phyloP scores from a whole-genome alignment of 1,139 yeast genomes.

The Saccharomyces hybrid region DNA sequence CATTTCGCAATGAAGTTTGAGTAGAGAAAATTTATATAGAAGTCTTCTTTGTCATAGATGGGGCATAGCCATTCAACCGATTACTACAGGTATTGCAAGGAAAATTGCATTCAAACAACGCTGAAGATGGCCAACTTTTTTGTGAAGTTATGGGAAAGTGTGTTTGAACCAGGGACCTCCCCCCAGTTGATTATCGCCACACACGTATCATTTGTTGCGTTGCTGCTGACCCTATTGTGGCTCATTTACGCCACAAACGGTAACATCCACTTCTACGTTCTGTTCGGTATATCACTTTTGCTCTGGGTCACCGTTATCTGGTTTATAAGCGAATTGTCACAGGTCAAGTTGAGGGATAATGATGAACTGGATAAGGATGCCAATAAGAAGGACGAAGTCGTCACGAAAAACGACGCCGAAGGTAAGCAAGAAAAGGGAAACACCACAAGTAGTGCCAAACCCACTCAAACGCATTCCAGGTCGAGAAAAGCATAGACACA shows the following conservation, averaged over 20 bases:
- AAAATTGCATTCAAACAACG: neutral
- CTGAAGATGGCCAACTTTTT: slow-evolving; percentile 36
- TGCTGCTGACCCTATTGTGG: slow-evolving; percentile 45
- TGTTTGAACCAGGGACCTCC: slow-evolving; percentile 90
- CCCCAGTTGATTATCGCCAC: slow-evolving; percentile 83
- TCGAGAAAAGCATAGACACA: slow-evolving; percentile 13
- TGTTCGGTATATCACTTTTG: slow-evolving; percentile 59
- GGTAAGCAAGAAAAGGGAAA: slow-evolving; percentile 7
- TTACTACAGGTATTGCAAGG: too few species aligned
- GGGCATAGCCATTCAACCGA: neutral
- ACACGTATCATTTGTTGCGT: slow-evolving; percentile 55
- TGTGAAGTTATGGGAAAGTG: slow-evolving; percentile 77
- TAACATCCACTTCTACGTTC: slow-evolving; percentile 63
- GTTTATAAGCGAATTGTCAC: slow-evolving; percentile 70
- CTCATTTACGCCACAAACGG: slow-evolving; percentile 60
- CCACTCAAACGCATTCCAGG: slow-evolving; percentile 7
- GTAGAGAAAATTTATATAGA: neutral
- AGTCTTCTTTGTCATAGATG: neutral
- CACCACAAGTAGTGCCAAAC: slow-evolving; percentile 7
- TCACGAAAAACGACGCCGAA: slow-evolving; percentile 1
- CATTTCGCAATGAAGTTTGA: neutral
- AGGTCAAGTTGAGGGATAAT: slow-evolving; percentile 40
- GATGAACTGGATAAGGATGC: slow-evolving; percentile 33
- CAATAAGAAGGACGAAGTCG: slow-evolving; percentile 1
- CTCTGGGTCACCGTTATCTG: slow-evolving; percentile 80